These are phyloP conservation scores for Ceratobasidium theobromae DNA, from an alignment of 1,284 basidiomycete species.

Conservation along the genomic window DNA sequence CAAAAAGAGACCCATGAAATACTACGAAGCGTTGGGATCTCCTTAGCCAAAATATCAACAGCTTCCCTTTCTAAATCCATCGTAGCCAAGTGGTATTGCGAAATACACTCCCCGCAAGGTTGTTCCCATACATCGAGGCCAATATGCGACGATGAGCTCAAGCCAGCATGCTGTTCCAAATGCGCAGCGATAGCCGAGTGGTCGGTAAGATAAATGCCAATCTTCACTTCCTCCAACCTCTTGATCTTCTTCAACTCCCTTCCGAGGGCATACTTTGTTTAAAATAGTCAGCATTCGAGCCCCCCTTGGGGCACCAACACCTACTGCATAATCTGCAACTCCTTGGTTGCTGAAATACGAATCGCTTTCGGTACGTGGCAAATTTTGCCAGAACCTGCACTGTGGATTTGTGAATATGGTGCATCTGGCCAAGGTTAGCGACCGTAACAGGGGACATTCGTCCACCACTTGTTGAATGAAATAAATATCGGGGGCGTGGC, in stretches of 20 bases:
- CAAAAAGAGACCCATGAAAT: slow-evolving; percentile 16
- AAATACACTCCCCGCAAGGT: not conserved
- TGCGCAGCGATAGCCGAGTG: slow-evolving; percentile 4
- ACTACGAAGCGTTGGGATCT: not conserved
- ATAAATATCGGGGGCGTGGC: slow-evolving; percentile 20
- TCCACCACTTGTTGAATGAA: not conserved
- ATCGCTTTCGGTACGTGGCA: slow-evolving; percentile 6
- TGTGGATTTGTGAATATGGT: not conserved
- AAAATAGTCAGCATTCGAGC: no score
- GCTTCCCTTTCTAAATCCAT: not conserved
- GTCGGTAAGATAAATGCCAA: slow-evolving; percentile 9
- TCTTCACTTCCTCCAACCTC: not conserved
- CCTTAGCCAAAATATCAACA: not conserved
- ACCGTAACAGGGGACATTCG: not conserved
- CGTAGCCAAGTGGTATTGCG: not conserved
- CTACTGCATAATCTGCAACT: slow-evolving; percentile 1
- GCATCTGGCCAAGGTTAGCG: slow-evolving; percentile 11
- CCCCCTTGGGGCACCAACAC: no score
- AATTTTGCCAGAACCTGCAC: slow-evolving; percentile 9
- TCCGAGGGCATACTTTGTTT: slow-evolving; percentile 13
- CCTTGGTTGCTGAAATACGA: slow-evolving; percentile 18
- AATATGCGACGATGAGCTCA: not conserved
- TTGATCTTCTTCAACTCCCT: slow-evolving; percentile 1
- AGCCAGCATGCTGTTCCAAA: not conserved
- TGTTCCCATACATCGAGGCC: not conserved